These are phyloP conservation scores for Penicillium riverlandense DNA, from an alignment of 495 filamentous ascomycete genomes.

Conservation along the genomic window DNA sequence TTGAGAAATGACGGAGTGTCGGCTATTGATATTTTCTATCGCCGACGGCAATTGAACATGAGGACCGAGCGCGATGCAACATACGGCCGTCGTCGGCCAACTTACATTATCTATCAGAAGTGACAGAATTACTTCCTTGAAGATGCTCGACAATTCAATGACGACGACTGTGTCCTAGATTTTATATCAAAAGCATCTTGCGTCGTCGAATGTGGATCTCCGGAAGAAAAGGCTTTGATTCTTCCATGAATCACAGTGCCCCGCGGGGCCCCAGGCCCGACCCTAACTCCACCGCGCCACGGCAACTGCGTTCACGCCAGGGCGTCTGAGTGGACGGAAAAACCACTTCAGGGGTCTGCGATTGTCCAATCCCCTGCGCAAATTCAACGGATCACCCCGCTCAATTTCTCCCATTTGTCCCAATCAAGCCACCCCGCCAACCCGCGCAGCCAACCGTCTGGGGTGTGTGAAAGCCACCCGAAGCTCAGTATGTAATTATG, in stretches of 20 bases:
- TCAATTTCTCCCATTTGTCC: slow-evolving; percentile 13
- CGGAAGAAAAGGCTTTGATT: neutral
- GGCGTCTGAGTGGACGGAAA: slow-evolving; percentile 13
- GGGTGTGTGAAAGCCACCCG: neutral
- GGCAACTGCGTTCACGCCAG: neutral
- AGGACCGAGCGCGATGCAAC: no score
- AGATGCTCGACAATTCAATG: no score
- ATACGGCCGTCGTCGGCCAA: no score
- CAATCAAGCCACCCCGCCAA: slow-evolving; percentile 4
- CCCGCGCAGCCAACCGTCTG: neutral
- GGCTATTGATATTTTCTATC: no score
- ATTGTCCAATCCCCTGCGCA: neutral
- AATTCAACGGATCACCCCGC: slow-evolving; percentile 5
- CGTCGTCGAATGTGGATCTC: neutral
- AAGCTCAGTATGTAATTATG: neutral
- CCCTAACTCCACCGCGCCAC: neutral
- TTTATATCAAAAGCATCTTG: neutral
- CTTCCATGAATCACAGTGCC: slow-evolving; percentile 11
- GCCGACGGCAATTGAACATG: no score
- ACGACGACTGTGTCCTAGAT: neutral
- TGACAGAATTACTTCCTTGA: no score
- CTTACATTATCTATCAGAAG: no score
- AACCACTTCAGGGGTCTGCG: slow-evolving; percentile 4
- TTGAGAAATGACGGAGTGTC: no score
- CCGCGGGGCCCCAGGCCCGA: neutral